These are phyloP conservation scores for Trichoderma sp. DNA, from an alignment of 2,329 filamentous ascomycete genomes.

Conservation along the genomic window DNA sequence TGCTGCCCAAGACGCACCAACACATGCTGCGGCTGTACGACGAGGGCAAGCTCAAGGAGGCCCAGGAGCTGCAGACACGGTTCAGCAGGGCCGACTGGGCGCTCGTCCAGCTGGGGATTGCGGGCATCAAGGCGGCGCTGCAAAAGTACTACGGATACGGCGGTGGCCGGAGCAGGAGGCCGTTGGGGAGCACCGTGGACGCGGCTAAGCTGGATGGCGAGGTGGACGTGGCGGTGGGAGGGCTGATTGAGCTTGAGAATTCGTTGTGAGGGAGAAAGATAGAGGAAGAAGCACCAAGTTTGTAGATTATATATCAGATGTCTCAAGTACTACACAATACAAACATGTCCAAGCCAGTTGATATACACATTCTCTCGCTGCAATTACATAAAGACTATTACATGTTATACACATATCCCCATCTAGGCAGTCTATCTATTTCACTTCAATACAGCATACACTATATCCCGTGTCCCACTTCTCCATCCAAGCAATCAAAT, in stretches of 20 bases:
- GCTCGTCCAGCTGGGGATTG: constrained; percentile 31
- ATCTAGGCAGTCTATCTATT: not conserved
- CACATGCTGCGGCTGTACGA: constrained; percentile 37
- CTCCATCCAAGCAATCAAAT: not conserved
- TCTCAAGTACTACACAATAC: no score
- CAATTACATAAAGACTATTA: no score
- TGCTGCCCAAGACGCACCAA: constrained; percentile 39
- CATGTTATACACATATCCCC: not conserved
- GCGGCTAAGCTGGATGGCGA: constrained; percentile 27
- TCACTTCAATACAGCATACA: not conserved
- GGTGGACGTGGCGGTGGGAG: constrained; percentile 22
- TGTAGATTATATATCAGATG: no score
- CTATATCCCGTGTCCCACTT: not conserved
- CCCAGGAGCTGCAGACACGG: constrained; percentile 37
- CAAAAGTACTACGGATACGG: constrained; percentile 24
- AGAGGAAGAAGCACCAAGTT: not conserved
- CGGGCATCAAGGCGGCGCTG: constrained; percentile 31
- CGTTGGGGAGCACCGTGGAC: constrained; percentile 26
- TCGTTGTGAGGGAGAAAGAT: constrained; percentile 17
- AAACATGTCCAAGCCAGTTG: not conserved
- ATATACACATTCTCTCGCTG: not conserved
- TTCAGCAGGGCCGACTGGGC: constrained; percentile 32
- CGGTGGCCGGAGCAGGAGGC: constrained; percentile 28
- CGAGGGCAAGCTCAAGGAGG: constrained; percentile 34
- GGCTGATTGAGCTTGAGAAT: constrained; percentile 27